Conservation (phyloP, 257 asterid species). For the Apocynum venetum region DNA sequence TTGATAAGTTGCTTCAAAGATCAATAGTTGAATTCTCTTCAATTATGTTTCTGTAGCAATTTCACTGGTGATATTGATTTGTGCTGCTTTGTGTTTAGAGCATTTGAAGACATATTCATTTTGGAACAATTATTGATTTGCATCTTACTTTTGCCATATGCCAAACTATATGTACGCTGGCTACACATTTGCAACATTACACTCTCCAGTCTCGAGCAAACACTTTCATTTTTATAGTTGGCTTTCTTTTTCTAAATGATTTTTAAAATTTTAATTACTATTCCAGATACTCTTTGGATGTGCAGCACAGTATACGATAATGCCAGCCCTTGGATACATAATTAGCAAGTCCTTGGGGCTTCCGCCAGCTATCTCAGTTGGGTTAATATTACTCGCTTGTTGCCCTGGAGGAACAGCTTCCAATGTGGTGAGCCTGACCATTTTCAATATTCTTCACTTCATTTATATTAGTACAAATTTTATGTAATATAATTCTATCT, state of each 20-base stretch:
- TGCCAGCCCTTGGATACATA: conserved; percentile 69
- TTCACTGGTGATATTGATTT: background rate
- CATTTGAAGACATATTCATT: background rate
- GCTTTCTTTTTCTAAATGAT: background rate
- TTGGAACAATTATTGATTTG: background rate
- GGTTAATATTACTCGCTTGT: conserved; percentile 76
- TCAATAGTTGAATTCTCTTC: background rate
- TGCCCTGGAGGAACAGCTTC: conserved; percentile 98
- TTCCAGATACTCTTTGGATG: conserved; percentile 76
- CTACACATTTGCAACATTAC: background rate
- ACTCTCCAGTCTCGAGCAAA: background rate
- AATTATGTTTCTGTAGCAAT: background rate
- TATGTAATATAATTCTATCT: no score
- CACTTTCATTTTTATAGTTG: background rate
- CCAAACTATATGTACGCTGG: background rate
- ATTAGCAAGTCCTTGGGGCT: conserved; percentile 74
- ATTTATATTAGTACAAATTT: no score
- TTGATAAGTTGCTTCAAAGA: background rate
- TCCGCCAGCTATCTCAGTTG: conserved; percentile 75
- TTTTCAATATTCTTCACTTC: background rate
- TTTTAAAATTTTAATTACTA: background rate
- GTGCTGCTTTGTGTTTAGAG: background rate
- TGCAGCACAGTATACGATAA: conserved; percentile 75
- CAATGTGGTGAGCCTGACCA: conserved; percentile 66
- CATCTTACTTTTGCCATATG: background rate